Evolutionary conservation across 176 grass and related monocot genomes (phyloP), one percentile per base, ranked within the genome.

Genomic region (Zoysia japonica): DNA sequence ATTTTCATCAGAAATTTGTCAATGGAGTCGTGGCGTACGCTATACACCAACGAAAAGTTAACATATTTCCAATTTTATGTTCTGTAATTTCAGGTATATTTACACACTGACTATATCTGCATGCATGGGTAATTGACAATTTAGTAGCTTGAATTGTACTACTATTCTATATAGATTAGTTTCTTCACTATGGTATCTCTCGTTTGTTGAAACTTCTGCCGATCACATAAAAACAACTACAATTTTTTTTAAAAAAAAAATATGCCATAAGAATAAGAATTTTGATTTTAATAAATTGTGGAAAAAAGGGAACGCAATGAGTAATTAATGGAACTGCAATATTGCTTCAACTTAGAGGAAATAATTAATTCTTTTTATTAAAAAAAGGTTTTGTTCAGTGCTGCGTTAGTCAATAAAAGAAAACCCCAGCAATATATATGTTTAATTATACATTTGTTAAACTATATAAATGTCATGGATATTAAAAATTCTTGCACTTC

Each of bases 401-500:
- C 0, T 62, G 16, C 3, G 47, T 16, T 6, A 5, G 16, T 42
- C 1, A 47, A 67, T 36, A 41, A 35, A 68, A 41, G 37, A 49
- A 57, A 28, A 28, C 28, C 28, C 28, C 28, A 28, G 28, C 28
- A 28, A 6, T 8, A 57, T n/a, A 8, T 57, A 19, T 57, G 54
- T 45, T 45, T 10, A 49, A 28, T 28, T 28, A 28, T 28, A 28
- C 28, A 28, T 28, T 28, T 28, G 28, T 28, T 28, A 28, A 28
- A 28, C 28, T 28, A 28, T 28, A 28, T 28, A 28, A 28, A 28
- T 28, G 28, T 28, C 28, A 28, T 28, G 28, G 28, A 28, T 28
- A 69, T 39, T 39, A 43, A 16, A 19, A 47, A 51, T 61, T 69
- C 36, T 62, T 46, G 63, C 61, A 74, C 70, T 78, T 86, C 67